A percentile compares a stretch with the other conserved stretches of the same genome.
phyloP scores from a whole-genome alignment of 768 basidiomycete species.

The Saitozyma sp. region DNA sequence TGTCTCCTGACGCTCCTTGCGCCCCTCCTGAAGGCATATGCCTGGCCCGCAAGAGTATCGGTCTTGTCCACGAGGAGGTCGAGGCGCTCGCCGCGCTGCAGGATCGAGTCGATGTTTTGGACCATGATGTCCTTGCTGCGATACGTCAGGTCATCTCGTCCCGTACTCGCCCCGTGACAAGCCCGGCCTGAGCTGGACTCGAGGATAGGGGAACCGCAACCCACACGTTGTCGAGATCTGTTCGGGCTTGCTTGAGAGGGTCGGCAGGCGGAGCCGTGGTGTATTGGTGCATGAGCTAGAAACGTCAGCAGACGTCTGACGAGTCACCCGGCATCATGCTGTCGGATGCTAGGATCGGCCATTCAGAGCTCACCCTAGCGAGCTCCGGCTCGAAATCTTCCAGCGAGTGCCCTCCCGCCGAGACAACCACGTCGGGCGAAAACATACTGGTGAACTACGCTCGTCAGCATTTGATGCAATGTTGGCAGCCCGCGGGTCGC shows the following conservation, averaged over 20 bases:
- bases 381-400: conserved; percentile 53
- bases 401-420: conserved; percentile 52
- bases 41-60: conserved; percentile 89
- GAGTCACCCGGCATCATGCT: not conserved
- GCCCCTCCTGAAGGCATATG: conserved; percentile 86
- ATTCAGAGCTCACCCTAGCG: conserved; percentile 36
- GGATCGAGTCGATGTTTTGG: conserved; percentile 94
- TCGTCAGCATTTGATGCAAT: conserved; percentile 3
- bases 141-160: not conserved
- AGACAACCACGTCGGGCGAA: conserved; percentile 48
- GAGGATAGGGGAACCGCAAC: conserved; percentile 9
- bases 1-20: conserved; percentile 63
- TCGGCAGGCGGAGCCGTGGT: conserved; percentile 83
- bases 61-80: conserved; percentile 97
- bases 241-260: conserved; percentile 84
- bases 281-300: conserved; percentile 76
- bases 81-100: conserved; percentile 89
- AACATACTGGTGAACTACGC: conserved; percentile 52
- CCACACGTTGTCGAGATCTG: conserved; percentile 62
- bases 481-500: not conserved
- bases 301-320: not conserved
- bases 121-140: conserved; percentile 87
- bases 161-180: not conserved
- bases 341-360: not conserved
- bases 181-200: no score